Percentiles rank a stretch among this genome's conserved stretches.
These are phyloP conservation scores for Cadophora gregata DNA, from an alignment of 2,329 filamentous ascomycete genomes.

Conservation along the genomic window DNA sequence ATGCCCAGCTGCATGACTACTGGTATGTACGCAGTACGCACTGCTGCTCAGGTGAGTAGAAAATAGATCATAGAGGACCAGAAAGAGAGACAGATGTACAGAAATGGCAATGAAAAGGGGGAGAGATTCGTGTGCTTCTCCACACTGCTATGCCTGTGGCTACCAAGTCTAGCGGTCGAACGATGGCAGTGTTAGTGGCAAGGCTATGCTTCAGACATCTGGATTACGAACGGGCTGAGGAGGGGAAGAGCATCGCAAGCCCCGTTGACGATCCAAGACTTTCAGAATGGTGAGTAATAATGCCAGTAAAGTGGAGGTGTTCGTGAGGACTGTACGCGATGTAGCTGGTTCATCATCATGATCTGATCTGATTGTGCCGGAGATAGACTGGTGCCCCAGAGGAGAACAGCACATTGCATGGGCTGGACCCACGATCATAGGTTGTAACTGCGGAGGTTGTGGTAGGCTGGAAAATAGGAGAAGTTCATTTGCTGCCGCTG, in stretches of 20 bases:
- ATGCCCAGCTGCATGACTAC: conserved; percentile 31
- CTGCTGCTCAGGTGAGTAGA: conserved; percentile 22
- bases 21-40: conserved; percentile 26
- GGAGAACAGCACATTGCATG: not conserved
- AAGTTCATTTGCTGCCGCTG: conserved; percentile 12
- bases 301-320: conserved; percentile 9
- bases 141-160: conserved; percentile 20
- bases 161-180: conserved; percentile 9
- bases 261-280: not conserved
- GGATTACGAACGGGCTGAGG: conserved; percentile 13
- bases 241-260: not conserved
- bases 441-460: conserved; percentile 19
- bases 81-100: conserved; percentile 17
- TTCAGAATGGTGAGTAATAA: not conserved
- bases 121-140: conserved; percentile 32
- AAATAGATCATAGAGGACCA: conserved; percentile 26
- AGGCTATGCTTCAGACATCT: conserved; percentile 24
- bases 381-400: not conserved
- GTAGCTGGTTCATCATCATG: not conserved
- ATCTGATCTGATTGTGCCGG: not conserved
- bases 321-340: conserved; percentile 9
- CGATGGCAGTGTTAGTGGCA: conserved; percentile 18
- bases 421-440: conserved; percentile 3
- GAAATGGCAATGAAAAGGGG: conserved; percentile 13
- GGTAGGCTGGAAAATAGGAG: conserved; percentile 17